Percentiles rank a stretch among this genome's conserved stretches.
phyloP scores from a whole-genome alignment of 192 early-diverging fungal genomes.

The Endogone sp. region DNA sequence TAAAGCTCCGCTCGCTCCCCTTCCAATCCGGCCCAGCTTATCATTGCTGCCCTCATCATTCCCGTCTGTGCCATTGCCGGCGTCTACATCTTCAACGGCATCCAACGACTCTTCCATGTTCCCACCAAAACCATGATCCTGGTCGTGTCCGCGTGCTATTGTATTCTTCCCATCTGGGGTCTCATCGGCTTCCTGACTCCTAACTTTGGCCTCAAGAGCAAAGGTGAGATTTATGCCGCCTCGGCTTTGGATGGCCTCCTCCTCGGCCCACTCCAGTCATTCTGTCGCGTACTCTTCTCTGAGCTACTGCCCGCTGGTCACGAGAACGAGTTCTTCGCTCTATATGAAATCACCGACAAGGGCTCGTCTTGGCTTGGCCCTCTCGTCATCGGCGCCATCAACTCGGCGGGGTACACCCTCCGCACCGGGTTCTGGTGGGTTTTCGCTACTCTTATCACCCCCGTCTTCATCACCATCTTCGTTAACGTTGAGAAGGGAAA shows the following conservation, averaged over 20 bases:
- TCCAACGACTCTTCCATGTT: constrained; percentile 41
- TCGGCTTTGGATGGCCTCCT: constrained; percentile 50
- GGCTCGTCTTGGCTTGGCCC: constrained; percentile 61
- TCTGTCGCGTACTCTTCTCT: constrained; percentile 48
- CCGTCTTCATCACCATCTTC: constrained; percentile 34
- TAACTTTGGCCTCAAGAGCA: constrained; percentile 29
- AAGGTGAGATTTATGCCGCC: constrained; percentile 49
- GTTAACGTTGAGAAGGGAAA: constrained; percentile 52
- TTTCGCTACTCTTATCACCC: constrained; percentile 35
- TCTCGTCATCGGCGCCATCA: constrained; percentile 26
- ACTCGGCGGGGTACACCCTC: constrained; percentile 37
- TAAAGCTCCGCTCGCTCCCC: background rate
- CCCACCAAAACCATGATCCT: constrained; percentile 45
- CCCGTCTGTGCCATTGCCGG: constrained; percentile 46
- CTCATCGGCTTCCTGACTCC: constrained; percentile 41
- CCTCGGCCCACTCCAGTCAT: constrained; percentile 42
- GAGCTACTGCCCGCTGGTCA: constrained; percentile 57
- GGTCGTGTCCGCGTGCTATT: constrained; percentile 26
- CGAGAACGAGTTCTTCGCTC: constrained; percentile 62
- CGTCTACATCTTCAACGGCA: constrained; percentile 33
- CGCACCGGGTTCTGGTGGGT: constrained; percentile 47
- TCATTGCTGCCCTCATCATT: constrained; percentile 43
- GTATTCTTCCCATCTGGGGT: constrained; percentile 42
- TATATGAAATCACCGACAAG: constrained; percentile 65
- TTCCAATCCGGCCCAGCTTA: constrained; percentile 18